Evolutionary conservation across 2,329 filamentous ascomycete species (phyloP), one percentile per base, ranked within the genome.

Genomic region (Pseudocercospora fijiensis): DNA sequence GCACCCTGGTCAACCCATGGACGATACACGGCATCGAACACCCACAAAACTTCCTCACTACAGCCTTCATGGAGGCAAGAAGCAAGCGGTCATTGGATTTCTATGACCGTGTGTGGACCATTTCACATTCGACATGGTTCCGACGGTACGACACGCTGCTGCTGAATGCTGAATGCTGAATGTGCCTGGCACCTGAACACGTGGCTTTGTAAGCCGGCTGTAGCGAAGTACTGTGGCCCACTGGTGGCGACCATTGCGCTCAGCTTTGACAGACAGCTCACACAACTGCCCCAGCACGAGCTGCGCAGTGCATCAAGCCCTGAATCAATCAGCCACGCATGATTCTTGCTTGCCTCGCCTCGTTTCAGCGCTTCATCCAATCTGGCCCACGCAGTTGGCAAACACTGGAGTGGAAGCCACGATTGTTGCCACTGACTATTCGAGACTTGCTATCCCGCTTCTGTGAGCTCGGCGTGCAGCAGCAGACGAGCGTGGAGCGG

Each of bases 201-300:
- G 66, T 66, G 64, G 61, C 64, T 60, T 57, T 65, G 58, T 33
- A 57, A 62, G 57, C 43, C 33, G 57, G 7, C 57, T 49, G 45
- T 45, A 41, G 58, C 59, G 60, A 63, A 56, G 55, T n/a, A n/a
- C n/a, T n/a, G n/a, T n/a, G n/a, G n/a, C n/a, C n/a, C n/a, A n/a
- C n/a, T 45, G 52, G 49, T 52, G 45, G 53, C 52, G 30, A 41
- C 13, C 28, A 52, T 27, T 30, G 61, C 49, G n/a, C 60, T 57
- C 58, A 49, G 49, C 61, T 27, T 69, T 65, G 61, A 62, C 61
- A 58, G 67, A 65, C 65, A 67, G 65, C 65, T 64, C 61, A 67
- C 63, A 68, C 67, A 65, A 51, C 59, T 58, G 60, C 63, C 57
- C 18, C 47, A 55, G 63, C 63, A 65, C 65, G 61, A 62, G 59